phyloP scores from a whole-genome alignment of 768 basidiomycete genomes.

The Suillus tomentosus region DNA sequence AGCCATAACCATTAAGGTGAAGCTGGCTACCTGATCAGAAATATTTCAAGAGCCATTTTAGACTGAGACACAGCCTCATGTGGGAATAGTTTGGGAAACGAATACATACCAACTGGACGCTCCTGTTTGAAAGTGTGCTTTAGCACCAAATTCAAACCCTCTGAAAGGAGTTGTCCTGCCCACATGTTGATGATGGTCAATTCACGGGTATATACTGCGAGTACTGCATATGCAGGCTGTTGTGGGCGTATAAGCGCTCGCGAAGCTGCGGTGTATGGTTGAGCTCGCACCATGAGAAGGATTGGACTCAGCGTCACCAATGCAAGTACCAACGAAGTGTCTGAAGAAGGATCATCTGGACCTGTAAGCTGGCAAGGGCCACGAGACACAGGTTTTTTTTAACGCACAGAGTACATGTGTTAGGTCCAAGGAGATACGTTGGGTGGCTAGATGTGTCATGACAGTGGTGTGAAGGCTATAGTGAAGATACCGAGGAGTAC shows the following conservation, averaged over 20 bases:
- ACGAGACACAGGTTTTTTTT: conserved; percentile 20
- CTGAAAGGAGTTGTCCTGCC: conserved; percentile 74
- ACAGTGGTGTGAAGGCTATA: neutral
- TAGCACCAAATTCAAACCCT: conserved; percentile 66
- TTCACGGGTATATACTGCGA: conserved; percentile 77
- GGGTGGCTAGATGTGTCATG: conserved; percentile 15
- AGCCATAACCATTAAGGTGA: conserved; percentile 68
- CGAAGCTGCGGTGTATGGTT: neutral
- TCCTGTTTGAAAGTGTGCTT: conserved; percentile 70
- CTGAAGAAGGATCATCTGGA: conserved; percentile 63
- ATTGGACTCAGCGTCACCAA: conserved; percentile 70
- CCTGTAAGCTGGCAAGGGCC: conserved; percentile 2
- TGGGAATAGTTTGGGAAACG: neutral
- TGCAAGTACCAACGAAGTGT: conserved; percentile 57
- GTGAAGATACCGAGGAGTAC: neutral
- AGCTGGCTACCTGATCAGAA: conserved; percentile 19
- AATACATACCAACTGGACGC: conserved; percentile 60
- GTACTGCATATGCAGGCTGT: conserved; percentile 77
- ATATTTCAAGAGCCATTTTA: conserved; percentile 10
- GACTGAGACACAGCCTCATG: neutral
- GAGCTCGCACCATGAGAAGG: conserved; percentile 62
- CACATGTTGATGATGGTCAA: conserved; percentile 82
- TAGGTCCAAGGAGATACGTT: conserved; percentile 55
- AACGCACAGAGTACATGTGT: conserved; percentile 64
- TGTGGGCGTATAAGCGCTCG: conserved; percentile 13